Conservation (phyloP, 106 monocot genomes). For the Ottelia alismoides region DNA sequence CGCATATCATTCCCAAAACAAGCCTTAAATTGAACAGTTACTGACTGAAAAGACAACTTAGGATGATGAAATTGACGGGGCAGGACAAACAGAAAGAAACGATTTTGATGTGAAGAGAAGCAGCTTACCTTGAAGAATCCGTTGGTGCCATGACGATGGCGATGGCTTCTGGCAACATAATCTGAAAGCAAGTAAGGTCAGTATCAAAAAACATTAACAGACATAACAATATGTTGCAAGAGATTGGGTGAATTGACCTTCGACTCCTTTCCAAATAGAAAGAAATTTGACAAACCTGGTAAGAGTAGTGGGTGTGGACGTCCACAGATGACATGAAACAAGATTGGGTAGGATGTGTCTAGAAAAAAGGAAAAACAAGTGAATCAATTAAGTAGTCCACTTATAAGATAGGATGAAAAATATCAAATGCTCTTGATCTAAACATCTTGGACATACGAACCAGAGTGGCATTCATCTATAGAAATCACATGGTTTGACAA, state of each 20-base stretch:
- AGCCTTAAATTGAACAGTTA: no score
- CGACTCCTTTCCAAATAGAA: neutral
- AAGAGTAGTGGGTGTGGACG: slow-evolving; percentile 84
- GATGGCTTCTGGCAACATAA: slow-evolving; percentile 82
- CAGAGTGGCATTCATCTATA: no score
- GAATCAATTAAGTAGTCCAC: no score
- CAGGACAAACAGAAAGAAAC: neutral
- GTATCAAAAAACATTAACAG: neutral
- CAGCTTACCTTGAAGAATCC: slow-evolving; percentile 45
- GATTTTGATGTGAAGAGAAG: neutral
- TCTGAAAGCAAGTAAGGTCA: slow-evolving; percentile 7
- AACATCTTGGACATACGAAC: no score
- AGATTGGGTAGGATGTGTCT: slow-evolving; percentile 87
- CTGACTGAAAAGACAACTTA: no score
- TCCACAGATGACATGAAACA: slow-evolving; percentile 93
- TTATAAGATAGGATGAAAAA: no score
- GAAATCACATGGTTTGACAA: no score
- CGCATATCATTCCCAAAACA: neutral
- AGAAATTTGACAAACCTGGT: slow-evolving; percentile 39
- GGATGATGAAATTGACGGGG: no score
- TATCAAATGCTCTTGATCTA: no score
- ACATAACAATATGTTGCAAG: neutral
- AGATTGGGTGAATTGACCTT: no score
- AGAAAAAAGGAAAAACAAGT: slow-evolving; percentile 12
- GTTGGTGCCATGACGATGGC: slow-evolving; percentile 89